Conservation (phyloP, 768 basidiomycete genomes). For the Leccinum rimulosum region DNA sequence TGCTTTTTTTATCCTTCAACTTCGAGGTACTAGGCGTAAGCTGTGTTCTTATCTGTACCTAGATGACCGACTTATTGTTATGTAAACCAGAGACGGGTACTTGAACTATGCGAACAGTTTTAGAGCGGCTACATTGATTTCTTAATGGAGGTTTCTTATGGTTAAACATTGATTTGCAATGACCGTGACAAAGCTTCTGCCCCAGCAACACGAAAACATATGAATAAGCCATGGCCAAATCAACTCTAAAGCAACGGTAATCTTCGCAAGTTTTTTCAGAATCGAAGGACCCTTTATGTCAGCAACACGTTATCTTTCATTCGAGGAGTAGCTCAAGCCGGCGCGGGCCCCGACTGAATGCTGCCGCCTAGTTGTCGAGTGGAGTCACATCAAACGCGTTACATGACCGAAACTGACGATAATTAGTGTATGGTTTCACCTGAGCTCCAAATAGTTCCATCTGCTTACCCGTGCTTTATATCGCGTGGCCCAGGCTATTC, state of each 20-base stretch:
- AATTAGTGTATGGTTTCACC: background rate
- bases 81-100: background rate
- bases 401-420: background rate
- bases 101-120: too few relatives aligned
- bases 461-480: too few relatives aligned
- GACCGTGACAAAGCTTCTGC: background rate
- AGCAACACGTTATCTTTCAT: background rate
- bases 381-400: background rate
- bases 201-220: background rate
- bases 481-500: background rate
- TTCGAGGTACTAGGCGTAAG: background rate
- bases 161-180: background rate
- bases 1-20: background rate
- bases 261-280: background rate
- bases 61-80: background rate
- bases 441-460: background rate
- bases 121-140: too few relatives aligned
- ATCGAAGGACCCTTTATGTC: background rate
- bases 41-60: background rate
- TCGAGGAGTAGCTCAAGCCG: background rate
- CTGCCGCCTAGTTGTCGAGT: background rate
- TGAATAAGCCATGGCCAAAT: background rate
- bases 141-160: background rate
- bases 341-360: background rate
- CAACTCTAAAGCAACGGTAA: background rate